Conservation (phyloP, 768 basidiomycete species). For the Pisolithus microcarpus region DNA sequence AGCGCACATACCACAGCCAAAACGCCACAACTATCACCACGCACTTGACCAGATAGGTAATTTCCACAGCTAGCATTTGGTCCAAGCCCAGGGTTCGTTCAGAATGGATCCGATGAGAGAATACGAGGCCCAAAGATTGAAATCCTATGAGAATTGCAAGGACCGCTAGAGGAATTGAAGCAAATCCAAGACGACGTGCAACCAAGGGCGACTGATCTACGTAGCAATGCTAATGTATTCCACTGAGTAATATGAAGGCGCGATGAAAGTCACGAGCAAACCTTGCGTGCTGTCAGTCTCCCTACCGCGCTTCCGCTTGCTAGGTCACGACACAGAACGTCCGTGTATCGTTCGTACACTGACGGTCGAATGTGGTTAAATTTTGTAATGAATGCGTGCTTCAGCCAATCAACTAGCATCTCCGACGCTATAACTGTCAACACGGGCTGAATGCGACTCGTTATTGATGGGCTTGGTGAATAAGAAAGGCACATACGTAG, state of each 20-base stretch:
- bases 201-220: slow-evolving; percentile 96
- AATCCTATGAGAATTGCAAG: slow-evolving; percentile 70
- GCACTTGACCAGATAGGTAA: slow-evolving; percentile 57
- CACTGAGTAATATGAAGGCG: slow-evolving; percentile 3
- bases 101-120: slow-evolving; percentile 35
- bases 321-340: slow-evolving; percentile 91
- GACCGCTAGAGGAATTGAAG: slow-evolving; percentile 85
- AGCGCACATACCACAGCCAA: slow-evolving; percentile 75
- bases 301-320: slow-evolving; percentile 70
- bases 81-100: slow-evolving; percentile 37
- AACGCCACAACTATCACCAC: slow-evolving; percentile 53
- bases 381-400: slow-evolving; percentile 99
- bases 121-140: slow-evolving; percentile 59
- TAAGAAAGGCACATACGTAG: slow-evolving; percentile 50
- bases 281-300: slow-evolving; percentile 64
- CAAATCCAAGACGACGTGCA: slow-evolving; percentile 88
- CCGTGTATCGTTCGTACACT: slow-evolving; percentile 91
- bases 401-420: slow-evolving; percentile 95
- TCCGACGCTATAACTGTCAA: slow-evolving; percentile 87
- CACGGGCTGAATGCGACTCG: slow-evolving; percentile 59
- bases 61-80: slow-evolving; percentile 37
- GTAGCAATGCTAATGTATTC: slow-evolving; percentile 58
- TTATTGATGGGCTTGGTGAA: background rate
- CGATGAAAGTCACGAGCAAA: slow-evolving; percentile 15
- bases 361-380: slow-evolving; percentile 97